Conservation (phyloP, 306 rosid genomes). For the Argentina anserina region DNA sequence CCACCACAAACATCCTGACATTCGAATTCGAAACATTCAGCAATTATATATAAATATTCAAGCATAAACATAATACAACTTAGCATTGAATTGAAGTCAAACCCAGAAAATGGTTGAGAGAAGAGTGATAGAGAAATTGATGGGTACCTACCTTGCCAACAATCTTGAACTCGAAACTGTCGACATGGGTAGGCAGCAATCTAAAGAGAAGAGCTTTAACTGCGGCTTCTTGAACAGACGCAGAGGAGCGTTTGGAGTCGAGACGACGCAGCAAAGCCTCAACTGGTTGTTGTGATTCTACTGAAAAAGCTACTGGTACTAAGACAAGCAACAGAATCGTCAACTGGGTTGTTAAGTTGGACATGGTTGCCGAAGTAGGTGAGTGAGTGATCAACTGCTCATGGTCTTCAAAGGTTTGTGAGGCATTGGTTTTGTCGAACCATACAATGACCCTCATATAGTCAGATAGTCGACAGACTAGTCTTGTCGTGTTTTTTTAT, state of each 20-base stretch:
- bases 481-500: too few relatives aligned
- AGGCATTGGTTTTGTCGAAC: too few relatives aligned
- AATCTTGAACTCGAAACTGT: conserved; percentile 61
- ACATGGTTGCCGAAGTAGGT: conserved; percentile 25
- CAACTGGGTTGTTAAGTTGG: conserved; percentile 35
- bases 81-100: not conserved
- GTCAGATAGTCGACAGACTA: too few relatives aligned
- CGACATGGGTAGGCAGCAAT: conserved; percentile 64
- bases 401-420: not conserved
- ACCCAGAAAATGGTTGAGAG: not conserved
- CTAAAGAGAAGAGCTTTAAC: conserved; percentile 55
- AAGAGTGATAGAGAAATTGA: conserved; percentile 1
- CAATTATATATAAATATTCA: not conserved
- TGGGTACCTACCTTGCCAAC: conserved; percentile 67
- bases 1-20: conserved; percentile 78
- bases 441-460: too few relatives aligned
- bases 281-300: conserved; percentile 49
- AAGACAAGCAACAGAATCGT: conserved; percentile 36
- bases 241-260: conserved; percentile 55
- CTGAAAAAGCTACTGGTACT: conserved; percentile 30
- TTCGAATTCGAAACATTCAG: conserved; percentile 3
- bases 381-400: not conserved
- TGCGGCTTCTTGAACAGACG: conserved; percentile 78
- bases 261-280: conserved; percentile 56
- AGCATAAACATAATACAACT: not conserved